A percentile compares a stretch with the other conserved stretches of the same genome.
phyloP scores from a whole-genome alignment of 257 asterid genomes.

The Penstemon davidsonii region DNA sequence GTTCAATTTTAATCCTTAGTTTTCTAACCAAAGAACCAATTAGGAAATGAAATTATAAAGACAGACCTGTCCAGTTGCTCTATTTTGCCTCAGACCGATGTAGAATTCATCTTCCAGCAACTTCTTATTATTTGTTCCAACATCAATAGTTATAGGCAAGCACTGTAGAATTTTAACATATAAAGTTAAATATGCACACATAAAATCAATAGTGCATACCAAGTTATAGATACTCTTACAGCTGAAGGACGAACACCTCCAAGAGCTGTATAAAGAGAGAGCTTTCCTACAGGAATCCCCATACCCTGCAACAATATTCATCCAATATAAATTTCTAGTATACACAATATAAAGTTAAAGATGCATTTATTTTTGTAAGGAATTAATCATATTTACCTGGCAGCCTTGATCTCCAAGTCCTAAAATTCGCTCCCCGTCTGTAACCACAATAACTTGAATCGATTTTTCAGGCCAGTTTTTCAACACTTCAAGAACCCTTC shows the following conservation, averaged over 20 bases:
- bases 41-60: slow-evolving; percentile 12
- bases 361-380: neutral
- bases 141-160: slow-evolving; percentile 86
- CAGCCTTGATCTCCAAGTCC: slow-evolving; percentile 99
- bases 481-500: slow-evolving; percentile 81
- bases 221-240: slow-evolving; percentile 49
- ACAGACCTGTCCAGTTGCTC: slow-evolving; percentile 80
- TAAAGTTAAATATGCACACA: neutral
- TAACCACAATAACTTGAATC: slow-evolving; percentile 91
- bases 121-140: slow-evolving; percentile 81
- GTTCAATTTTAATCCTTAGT: slow-evolving; percentile 3
- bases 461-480: slow-evolving; percentile 91
- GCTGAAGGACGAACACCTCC: slow-evolving; percentile 97
- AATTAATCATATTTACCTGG: slow-evolving; percentile 53
- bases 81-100: slow-evolving; percentile 76
- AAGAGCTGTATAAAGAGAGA: slow-evolving; percentile 87
- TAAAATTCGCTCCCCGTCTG: slow-evolving; percentile 94
- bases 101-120: slow-evolving; percentile 82
- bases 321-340: too few relatives aligned
- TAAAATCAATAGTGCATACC: slow-evolving; percentile 5
- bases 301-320: slow-evolving; percentile 60
- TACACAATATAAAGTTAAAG: neutral
- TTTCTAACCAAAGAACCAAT: slow-evolving; percentile 6
- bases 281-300: slow-evolving; percentile 98
- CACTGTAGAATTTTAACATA: slow-evolving; percentile 47